Evolutionary conservation across 495 filamentous ascomycete genomes (phyloP), one percentile per base, ranked within the genome.

Genomic region (Cercophora samala): DNA sequence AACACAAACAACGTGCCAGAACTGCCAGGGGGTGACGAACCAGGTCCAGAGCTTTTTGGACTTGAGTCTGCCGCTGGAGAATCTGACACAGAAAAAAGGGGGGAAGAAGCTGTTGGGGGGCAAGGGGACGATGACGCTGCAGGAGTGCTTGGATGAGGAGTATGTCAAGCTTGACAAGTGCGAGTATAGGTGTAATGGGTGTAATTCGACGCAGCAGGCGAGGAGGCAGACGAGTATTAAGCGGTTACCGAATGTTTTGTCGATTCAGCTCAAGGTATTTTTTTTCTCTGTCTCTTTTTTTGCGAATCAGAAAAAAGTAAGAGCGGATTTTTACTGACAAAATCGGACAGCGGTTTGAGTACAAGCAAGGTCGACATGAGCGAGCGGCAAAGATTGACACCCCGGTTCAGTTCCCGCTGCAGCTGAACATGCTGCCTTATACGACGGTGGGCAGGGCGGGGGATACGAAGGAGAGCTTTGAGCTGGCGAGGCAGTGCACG

Each of bases 391-490:
- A 97, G 74, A 88, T 97, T 69, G 88, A 93, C 63, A 89, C 89
- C 3, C 86, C 87, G 52, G 88, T 97, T 51, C 85, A 87, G 53
- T 97, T 96, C 74, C 93, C 93, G 1, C 76, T 96, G n/a, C 85
- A 89, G 61, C 84, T 97, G 11, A 92, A 96, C 71, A 91, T 96
- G 89, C 85, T 89, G 5, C 92, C 91, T 0, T 97, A 94, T 79
- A 93, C 92, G 0, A 90, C 87, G 19, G 85, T 84, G 13, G 86
- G 86, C 17, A 69, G 77, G 55, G 64, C 32, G 3, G 66, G 73
- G 32, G 80, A 84, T 22, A 68, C 64, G 19, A 76, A 73, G 60
- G 76, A 83, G 11, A 81, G 79, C 56, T 80, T 77, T 60, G 82
- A 85, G 66, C 73, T 85, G 25, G 78, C 72, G 13, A 80, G 86